phyloP scores from a whole-genome alignment of 2,329 filamentous ascomycete species.

The Diaporthe velutina region DNA sequence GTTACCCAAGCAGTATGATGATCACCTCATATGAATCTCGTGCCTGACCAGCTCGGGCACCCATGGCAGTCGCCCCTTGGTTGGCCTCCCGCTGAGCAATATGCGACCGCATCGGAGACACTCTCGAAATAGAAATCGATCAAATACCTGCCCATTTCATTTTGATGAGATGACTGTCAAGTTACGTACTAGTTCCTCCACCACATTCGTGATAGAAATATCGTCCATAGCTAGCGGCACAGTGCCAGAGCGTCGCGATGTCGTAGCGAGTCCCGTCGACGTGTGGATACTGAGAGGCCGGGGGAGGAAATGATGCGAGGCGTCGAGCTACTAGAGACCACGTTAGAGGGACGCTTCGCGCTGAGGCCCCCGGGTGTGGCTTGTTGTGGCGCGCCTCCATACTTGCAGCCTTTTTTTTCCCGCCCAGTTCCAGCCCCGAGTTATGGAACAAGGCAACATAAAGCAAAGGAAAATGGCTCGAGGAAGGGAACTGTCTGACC shows the following conservation, averaged over 20 bases:
- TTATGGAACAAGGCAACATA: background rate
- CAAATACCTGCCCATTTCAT: conserved; percentile 32
- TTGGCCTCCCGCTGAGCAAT: conserved; percentile 19
- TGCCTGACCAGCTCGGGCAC: conserved; percentile 21
- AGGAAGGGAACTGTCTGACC: background rate
- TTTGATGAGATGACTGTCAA: conserved; percentile 32
- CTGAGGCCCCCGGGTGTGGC: background rate
- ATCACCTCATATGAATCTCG: conserved; percentile 33
- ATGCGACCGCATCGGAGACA: conserved; percentile 36
- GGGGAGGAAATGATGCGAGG: background rate
- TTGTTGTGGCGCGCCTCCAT: conserved; percentile 2
- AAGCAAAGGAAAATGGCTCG: background rate
- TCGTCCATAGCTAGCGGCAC: conserved; percentile 22
- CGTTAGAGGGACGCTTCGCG: background rate
- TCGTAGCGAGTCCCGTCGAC: background rate
- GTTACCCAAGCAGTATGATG: conserved; percentile 32
- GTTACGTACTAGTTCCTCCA: conserved; percentile 29
- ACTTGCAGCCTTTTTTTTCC: background rate
- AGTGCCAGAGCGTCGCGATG: conserved; percentile 6
- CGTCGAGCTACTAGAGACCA: background rate
- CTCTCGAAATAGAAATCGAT: conserved; percentile 35
- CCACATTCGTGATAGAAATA: conserved; percentile 11
- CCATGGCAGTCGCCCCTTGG: background rate
- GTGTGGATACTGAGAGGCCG: background rate
- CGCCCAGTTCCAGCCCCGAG: background rate